Evolutionary conservation across 495 filamentous ascomycete species (phyloP).

Genomic region (Elaphomyces granulatus): DNA sequence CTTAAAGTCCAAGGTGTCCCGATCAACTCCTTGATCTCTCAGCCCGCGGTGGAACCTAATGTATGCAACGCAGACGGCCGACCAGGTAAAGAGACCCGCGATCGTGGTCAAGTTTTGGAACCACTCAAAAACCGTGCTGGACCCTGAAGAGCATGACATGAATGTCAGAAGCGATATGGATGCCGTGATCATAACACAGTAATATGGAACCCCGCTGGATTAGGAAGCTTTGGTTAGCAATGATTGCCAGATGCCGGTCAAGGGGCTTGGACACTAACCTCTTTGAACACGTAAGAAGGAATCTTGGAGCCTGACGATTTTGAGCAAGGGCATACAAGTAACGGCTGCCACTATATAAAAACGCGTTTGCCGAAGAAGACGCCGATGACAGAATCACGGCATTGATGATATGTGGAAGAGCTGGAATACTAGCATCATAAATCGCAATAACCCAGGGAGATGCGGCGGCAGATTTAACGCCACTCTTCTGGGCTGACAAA

Average conservation of each 20-base stretch:
- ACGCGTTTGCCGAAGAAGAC: conserved; percentile 59
- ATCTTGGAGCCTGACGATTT: conserved; percentile 46
- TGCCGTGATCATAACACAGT: conserved; percentile 34
- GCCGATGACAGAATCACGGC: conserved; percentile 55
- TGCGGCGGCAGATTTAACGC: conserved; percentile 36
- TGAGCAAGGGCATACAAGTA: conserved; percentile 56
- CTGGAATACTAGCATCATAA: conserved; percentile 45
- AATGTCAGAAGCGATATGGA: conserved; percentile 38
- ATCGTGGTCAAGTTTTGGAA: conserved; percentile 48
- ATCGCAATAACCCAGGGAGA: conserved; percentile 49
- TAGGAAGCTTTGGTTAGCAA: too few species aligned
- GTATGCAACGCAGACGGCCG: conserved; percentile 43
- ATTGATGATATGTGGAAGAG: conserved; percentile 62
- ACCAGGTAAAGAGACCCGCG: conserved; percentile 56
- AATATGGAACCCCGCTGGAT: conserved; percentile 38
- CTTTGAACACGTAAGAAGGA: conserved; percentile 40
- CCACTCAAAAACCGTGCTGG: conserved; percentile 42
- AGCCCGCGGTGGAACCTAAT: conserved; percentile 47
- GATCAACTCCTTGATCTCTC: conserved; percentile 40
- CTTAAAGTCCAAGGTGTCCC: conserved; percentile 43
- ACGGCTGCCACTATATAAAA: conserved; percentile 71
- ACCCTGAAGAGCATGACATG: conserved; percentile 33
- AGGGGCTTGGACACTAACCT: conserved; percentile 10
- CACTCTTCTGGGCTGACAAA: conserved; percentile 31
- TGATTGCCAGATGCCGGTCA: too few species aligned